Evolutionary conservation across 2,329 filamentous ascomycete genomes (phyloP), one percentile per base, ranked within the genome.

Genomic region (Beauveria scarabaeidicola): DNA sequence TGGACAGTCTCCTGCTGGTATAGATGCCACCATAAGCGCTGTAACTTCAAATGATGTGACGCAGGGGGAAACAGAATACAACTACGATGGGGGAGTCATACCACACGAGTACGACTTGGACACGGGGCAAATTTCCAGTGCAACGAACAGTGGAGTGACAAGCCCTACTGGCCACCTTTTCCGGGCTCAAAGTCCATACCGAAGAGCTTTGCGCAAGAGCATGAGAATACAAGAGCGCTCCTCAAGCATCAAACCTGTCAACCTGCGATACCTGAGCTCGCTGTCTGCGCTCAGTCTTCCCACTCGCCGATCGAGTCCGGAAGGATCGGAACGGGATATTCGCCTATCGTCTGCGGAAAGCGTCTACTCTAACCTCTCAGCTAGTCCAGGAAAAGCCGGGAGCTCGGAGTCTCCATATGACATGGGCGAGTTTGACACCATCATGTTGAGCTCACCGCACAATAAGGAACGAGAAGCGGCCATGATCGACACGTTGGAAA

Each of bases 181-280:
- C 61, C 75, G 81, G 29, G 79, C 80, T 0, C 72, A 75, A 27
- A 85, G 81, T 58, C 81, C 82, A 0, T 86, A 80, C 63, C 77
- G 82, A 3, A 77, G 77, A 27, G 78, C 77, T 2, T 65, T 85
- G 36, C 76, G 74, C 48, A 74, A 76, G 53, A 78, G 70, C 1
- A 81, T 81, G 64, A 70, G 72, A 59, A 66, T 70, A 4, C 57
- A 59, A 19, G 50, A 59, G n/a, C 40, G 48, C 15, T 59, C 48
- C 6, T 59, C 50, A 10, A 2, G 63, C 67, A 5, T 60, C 64
- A 3, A 59, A 71, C 29, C 69, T 68, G 25, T 73, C 70, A 61
- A 54, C 23, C 3, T 58, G 51, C 68, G 69, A 38, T 77, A 76
- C 66, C 66, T 75, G 52, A 70, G 69, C n/a, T 74, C 75, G 0